Base-by-base conservation (phyloP, 345 rosid genomes). In the Aquilaria malaccensis region DNA sequence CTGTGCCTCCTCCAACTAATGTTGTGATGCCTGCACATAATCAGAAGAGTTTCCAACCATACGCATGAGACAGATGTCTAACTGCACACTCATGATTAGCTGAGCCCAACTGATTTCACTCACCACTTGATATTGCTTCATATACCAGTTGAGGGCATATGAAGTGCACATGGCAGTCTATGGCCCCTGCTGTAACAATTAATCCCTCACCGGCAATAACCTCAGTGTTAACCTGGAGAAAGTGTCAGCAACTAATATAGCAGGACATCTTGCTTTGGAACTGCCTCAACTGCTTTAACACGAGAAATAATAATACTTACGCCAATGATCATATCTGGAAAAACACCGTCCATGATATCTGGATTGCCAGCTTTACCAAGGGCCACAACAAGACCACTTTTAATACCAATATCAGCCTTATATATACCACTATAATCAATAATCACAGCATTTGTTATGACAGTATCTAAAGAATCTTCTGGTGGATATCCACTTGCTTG, bases 41-140 rank as follows among this genome's bases (percentile, higher is more conserved):
- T 32, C 13, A 57, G 45, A 37, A 57, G 48, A 57, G 45, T 12
- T 10, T 37, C 15, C 22, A 2, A 41, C 13, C 2, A 30, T 57
- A 37, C 43, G 7, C 5, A 5, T 37, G 43, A 37, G 43, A 37
- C 43, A 37, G 7, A 13, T 29, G 13, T 30, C 46, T 52, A 45
- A 32, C 50, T 58, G 58, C 43, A 49, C 47, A 11, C 53, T 68
- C 33, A 30, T 45, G 33, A 50, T 63, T 47, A 56, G n/a, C 1
- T 22, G 50, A 33, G 56, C 50, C 66, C 33, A 48, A 65, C 11
- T 49, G 33, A 13, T 58, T 43, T 64, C 60, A 50, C 95, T 81
- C 65, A 94, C 99, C 99, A 56, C 99, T 94, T 74, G 99, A 86
- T 66, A 90, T 87, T 58, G 99, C 99, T 70, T 94, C 97, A 64